Evolutionary conservation across 2,329 filamentous ascomycete species (phyloP), one percentile per base, ranked within the genome.

Genomic region (Colletotrichum musae): DNA sequence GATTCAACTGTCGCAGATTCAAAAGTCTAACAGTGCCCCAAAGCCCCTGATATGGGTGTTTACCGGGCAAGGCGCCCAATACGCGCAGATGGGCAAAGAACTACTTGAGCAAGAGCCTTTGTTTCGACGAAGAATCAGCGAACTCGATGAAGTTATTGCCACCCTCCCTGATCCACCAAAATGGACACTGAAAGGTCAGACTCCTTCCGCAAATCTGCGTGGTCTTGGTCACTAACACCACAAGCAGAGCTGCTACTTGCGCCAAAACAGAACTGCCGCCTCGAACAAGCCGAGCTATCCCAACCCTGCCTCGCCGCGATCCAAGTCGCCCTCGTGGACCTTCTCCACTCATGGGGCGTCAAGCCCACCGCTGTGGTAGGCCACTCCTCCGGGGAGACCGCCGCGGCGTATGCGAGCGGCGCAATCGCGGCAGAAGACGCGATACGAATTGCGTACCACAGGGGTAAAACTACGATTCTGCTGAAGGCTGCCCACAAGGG

Each of bases 251-350:
- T 63, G 47, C 1, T 68, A 54, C 3, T 52, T 43, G 9, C 76
- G 45, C 43, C 62, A 6, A 61, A 57, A 10, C 50, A 26, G 15
- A 16, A 24, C 10, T 67, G 67, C 2, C 56, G 63, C 39, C 36
- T 70, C 15, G 26, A 15, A 5, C 72, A 79, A 26, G 81, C 83
- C 0, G 76, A 84, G 51, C 79, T 85, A 62, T 81, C 79, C n/a
- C 82, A 85, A 69, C 83, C 84, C 43, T 70, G 76, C 6, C 83
- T 80, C 57, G 84, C 82, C 0, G 83, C 85, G 0, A 66, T 90
- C 1, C 88, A 89, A 71, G 78, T 89, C 2, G 86, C 77, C 0
- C 72, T 86, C 2, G 80, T 79, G 2, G 74, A 84, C 6, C 72
- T 82, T 0, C 73, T 83, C 4, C 68, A 75, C 1, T 76, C 71